A percentile compares a stretch with the other conserved stretches of the same genome.
phyloP scores from a whole-genome alignment of 768 basidiomycete species.

The Cubamyces sp. region DNA sequence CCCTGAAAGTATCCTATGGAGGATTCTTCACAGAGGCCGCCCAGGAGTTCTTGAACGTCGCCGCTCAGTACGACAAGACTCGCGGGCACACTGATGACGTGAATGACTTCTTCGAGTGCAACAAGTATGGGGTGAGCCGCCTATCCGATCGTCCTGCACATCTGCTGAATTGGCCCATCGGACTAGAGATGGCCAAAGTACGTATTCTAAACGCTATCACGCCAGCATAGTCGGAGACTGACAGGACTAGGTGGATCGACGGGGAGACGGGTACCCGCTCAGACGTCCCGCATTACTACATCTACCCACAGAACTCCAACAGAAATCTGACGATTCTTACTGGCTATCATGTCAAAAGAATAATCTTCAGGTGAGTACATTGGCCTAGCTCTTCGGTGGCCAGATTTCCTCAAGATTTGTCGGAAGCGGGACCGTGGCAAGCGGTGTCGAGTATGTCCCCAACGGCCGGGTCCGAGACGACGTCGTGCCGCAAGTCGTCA shows the following conservation, averaged over 20 bases:
- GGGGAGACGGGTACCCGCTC: constrained; percentile 59
- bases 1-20: constrained; percentile 45
- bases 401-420: too few species aligned
- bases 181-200: constrained; percentile 59
- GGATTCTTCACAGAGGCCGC: constrained; percentile 44
- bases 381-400: too few species aligned
- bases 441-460: constrained; percentile 42
- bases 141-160: not conserved
- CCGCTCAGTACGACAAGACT: constrained; percentile 47
- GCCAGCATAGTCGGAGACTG: not conserved
- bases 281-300: constrained; percentile 51
- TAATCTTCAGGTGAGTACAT: constrained; percentile 39
- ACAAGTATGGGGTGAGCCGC: constrained; percentile 33
- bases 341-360: constrained; percentile 41
- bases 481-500: constrained; percentile 8
- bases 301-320: constrained; percentile 37
- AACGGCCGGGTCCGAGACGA: constrained; percentile 34
- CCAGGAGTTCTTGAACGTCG: constrained; percentile 52
- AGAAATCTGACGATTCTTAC: constrained; percentile 37
- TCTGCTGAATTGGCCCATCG: not conserved
- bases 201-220: constrained; percentile 11
- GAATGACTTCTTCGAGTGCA: constrained; percentile 30
- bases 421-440: constrained; percentile 40
- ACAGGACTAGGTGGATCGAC: constrained; percentile 53
- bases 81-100: constrained; percentile 27